Conservation (phyloP, 345 rosid species). For the Acer yangbiense region DNA sequence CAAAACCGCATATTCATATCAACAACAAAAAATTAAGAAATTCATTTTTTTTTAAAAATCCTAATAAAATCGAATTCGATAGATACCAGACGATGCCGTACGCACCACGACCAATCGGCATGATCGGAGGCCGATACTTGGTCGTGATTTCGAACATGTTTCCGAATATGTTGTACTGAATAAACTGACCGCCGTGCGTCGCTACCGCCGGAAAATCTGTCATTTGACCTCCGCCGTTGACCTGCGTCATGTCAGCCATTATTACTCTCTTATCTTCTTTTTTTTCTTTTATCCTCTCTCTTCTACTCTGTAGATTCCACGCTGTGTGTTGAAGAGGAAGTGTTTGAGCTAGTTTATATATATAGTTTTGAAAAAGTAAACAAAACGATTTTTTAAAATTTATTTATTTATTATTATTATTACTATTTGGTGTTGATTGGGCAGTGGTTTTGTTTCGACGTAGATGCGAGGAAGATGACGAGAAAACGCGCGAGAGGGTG, state of each 20-base stretch:
- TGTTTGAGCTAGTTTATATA: slow-evolving; percentile 6
- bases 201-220: slow-evolving; percentile 73
- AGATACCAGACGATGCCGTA: slow-evolving; percentile 96
- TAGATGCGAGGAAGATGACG: slow-evolving; percentile 54
- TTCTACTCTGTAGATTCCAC: slow-evolving; percentile 7
- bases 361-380: not conserved
- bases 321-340: not conserved
- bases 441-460: slow-evolving; percentile 33
- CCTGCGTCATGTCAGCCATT: slow-evolving; percentile 38
- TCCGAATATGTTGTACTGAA: slow-evolving; percentile 79
- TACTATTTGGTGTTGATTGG: not conserved
- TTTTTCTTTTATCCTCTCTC: slow-evolving; percentile 3
- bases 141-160: slow-evolving; percentile 77
- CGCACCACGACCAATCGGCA: slow-evolving; percentile 96
- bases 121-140: slow-evolving; percentile 91
- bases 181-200: slow-evolving; percentile 70
- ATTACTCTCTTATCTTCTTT: slow-evolving; percentile 8
- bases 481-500: slow-evolving; percentile 44
- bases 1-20: not conserved
- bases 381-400: not conserved
- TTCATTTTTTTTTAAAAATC: too few relatives aligned
- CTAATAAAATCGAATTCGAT: not conserved
- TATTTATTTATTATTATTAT: not conserved
- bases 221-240: slow-evolving; percentile 48
- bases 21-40: not conserved